These are phyloP conservation scores for Sordariomycetes sp. DNA, from an alignment of 2,329 filamentous ascomycete genomes.

Conservation along the genomic window DNA sequence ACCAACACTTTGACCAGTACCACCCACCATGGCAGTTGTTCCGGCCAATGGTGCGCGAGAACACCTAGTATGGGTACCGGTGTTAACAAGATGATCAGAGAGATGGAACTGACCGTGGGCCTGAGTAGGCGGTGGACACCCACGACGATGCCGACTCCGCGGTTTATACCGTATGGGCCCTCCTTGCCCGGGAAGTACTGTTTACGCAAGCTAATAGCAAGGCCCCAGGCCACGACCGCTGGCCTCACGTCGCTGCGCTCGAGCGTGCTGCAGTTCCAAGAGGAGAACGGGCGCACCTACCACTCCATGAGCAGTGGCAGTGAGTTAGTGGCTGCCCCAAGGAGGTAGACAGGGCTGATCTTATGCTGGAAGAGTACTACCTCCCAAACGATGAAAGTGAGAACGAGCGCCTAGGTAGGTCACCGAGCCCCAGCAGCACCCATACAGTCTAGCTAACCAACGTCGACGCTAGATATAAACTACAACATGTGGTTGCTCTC, in stretches of 20 bases:
- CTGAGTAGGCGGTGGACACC: too few relatives aligned
- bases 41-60: too few relatives aligned
- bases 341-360: background rate
- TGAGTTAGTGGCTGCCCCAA: background rate
- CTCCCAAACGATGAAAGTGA: slow-evolving; percentile 9
- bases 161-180: too few relatives aligned
- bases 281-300: slow-evolving; percentile 15
- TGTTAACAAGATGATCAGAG: too few relatives aligned
- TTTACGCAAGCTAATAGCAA: too few relatives aligned
- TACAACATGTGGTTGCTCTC: slow-evolving; percentile 12
- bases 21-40: too few relatives aligned
- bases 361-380: slow-evolving; percentile 7
- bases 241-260: slow-evolving; percentile 7
- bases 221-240: slow-evolving; percentile 4
- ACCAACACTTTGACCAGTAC: too few relatives aligned
- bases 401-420: slow-evolving; percentile 7
- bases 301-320: slow-evolving; percentile 5
- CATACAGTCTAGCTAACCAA: background rate
- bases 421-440: background rate
- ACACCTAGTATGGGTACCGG: too few relatives aligned
- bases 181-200: too few relatives aligned
- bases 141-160: too few relatives aligned
- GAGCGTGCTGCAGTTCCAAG: slow-evolving; percentile 10
- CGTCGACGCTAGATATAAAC: background rate
- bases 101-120: too few relatives aligned